These are phyloP conservation scores for Stygiomarasmius scandens DNA, from an alignment of 1,284 basidiomycete genomes.

Conservation along the genomic window DNA sequence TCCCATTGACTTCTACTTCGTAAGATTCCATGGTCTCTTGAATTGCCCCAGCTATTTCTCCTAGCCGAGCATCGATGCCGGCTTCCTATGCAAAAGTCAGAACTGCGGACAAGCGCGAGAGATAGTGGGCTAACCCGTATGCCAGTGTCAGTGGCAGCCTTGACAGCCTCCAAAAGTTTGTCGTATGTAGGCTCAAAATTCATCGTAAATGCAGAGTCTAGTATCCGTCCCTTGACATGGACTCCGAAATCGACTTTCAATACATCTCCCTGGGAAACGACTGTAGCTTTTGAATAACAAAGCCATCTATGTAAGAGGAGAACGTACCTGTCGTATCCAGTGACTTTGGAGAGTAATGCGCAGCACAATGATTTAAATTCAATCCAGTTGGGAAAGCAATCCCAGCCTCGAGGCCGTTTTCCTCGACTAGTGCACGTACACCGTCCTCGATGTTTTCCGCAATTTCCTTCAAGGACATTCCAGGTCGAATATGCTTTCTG, in stretches of 20 bases:
- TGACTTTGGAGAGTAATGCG: constrained; percentile 95
- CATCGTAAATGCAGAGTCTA: constrained; percentile 96
- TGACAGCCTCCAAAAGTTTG: constrained; percentile 89
- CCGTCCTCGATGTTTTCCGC: constrained; percentile 93
- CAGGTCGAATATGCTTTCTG: constrained; percentile 84
- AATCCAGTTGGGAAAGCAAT: constrained; percentile 97
- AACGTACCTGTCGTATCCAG: constrained; percentile 82
- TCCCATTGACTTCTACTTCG: constrained; percentile 90
- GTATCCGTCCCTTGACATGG: constrained; percentile 91
- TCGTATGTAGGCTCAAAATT: constrained; percentile 90
- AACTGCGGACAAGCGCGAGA: background rate
- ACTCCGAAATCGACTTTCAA: constrained; percentile 98
- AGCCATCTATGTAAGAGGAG: background rate
- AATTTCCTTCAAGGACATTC: constrained; percentile 95
- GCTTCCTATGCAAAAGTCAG: constrained; percentile 68
- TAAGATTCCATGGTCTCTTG: constrained; percentile 99
- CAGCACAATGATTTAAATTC: constrained; percentile 92
- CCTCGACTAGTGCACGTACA: constrained; percentile 88
- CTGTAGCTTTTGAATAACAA: background rate
- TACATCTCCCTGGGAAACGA: constrained; percentile 65
- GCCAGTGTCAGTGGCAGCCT: constrained; percentile 92
- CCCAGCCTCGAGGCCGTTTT: constrained; percentile 82
- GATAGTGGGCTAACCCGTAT: constrained; percentile 56
- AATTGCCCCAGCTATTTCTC: constrained; percentile 89
- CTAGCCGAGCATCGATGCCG: constrained; percentile 93